Evolutionary conservation across 1,139 yeast genomes (phyloP).

Genomic region (Scheffersomyces lignicola): DNA sequence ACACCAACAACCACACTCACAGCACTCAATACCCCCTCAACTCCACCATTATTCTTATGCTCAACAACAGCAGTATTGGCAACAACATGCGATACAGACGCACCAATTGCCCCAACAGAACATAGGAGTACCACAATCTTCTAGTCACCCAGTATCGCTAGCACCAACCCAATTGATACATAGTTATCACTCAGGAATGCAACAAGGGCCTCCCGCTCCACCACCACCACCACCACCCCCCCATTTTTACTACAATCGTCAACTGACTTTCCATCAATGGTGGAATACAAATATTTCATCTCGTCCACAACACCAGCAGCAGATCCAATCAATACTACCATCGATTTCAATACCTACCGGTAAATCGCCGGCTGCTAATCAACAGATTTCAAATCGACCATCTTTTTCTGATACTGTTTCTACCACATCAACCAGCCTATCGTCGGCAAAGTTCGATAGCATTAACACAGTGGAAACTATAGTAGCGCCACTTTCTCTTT

Average conservation of each 20-base stretch:
- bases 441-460: neutral
- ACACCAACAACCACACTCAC: neutral
- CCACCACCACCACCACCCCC: constrained; percentile 11
- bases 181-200: too few relatives aligned
- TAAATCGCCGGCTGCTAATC: neutral
- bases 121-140: too few relatives aligned
- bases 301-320: neutral
- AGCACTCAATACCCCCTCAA: neutral
- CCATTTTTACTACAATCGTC: constrained; percentile 5
- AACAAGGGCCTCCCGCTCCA: constrained; percentile 14
- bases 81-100: neutral
- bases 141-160: too few relatives aligned
- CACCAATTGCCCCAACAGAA: too few relatives aligned
- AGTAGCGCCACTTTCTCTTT: neutral
- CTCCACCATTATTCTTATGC: constrained; percentile 4
- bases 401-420: neutral
- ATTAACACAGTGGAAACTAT: neutral
- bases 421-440: neutral
- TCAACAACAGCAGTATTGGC: constrained; percentile 2
- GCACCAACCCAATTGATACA: constrained; percentile 10
- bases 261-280: constrained; percentile 5
- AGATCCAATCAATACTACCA: neutral
- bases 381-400: neutral
- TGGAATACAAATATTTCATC: constrained; percentile 1
- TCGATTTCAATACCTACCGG: neutral